Evolutionary conservation across 257 asterid genomes (phyloP).

Genomic region (Coffea eugenioides): DNA sequence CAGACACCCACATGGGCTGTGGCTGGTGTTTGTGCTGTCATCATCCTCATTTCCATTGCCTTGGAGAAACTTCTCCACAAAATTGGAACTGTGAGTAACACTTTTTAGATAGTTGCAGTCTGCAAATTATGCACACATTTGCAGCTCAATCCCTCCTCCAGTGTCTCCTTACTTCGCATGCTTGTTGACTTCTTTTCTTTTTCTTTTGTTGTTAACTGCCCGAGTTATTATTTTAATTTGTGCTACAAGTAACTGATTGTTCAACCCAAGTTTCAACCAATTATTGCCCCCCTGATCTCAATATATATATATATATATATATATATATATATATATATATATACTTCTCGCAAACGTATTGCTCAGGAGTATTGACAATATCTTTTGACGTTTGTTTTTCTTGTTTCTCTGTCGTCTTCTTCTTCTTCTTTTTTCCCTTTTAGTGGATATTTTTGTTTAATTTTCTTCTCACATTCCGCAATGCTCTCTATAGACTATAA

Average conservation of each 20-base stretch:
- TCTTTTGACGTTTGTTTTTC: not conserved
- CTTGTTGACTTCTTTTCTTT: not conserved
- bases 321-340: no score
- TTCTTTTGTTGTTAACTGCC: slow-evolving; percentile 4
- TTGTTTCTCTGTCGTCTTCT: not conserved
- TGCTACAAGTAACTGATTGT: not conserved
- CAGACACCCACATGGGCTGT: slow-evolving; percentile 95
- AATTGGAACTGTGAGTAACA: slow-evolving; percentile 53
- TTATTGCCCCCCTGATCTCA: not conserved
- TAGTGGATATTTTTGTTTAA: not conserved
- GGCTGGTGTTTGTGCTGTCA: slow-evolving; percentile 76
- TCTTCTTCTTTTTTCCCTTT: not conserved
- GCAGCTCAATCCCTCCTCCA: no score
- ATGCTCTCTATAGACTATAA: not conserved
- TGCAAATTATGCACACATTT: no score
- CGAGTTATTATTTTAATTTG: not conserved
- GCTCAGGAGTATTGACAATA: no score
- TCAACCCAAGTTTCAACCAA: not conserved
- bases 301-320: no score
- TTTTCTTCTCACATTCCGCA: not conserved
- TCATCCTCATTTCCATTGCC: slow-evolving; percentile 66
- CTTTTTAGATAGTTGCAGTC: no score
- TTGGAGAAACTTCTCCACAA: slow-evolving; percentile 77
- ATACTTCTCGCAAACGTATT: no score
- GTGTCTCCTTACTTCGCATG: not conserved